Evolutionary conservation across 306 rosid genomes (phyloP), one percentile per base, ranked within the genome.

Genomic region (Sophora flavescens): DNA sequence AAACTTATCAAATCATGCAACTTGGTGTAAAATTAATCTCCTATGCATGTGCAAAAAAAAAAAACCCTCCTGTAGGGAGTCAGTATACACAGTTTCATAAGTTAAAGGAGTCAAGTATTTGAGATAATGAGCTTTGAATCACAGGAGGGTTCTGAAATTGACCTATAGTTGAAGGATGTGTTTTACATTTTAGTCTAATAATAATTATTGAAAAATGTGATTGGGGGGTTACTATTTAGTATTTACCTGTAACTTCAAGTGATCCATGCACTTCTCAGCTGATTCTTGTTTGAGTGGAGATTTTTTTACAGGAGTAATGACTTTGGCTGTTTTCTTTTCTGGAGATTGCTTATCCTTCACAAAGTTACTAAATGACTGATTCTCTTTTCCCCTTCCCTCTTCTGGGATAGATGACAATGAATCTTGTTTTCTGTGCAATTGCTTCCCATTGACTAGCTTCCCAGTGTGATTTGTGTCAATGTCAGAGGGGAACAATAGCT

Each of bases 371-470:
- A 80, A 83, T 18, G 75, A 81, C 51, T 69, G 22, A 65, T 91
- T 90, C 88, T 95, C 98, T 70, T 95, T 95, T 17, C 97, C 96
- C 56, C 74, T 76, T 44, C 84, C 85, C 71, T 90, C 96, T 88
- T 90, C 97, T n/a, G 86, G 85, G 16, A 84, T 67, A 51, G 91
- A 84, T 8, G 88, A 77, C 63, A 74, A 73, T 39, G 88, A 78
- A 65, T 85, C 91, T 50, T 86, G 79, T 82, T 75, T 95, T 82
- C 82, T 83, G 28, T 80, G 69, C 51, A 78, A 63, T 58, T 89
- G 94, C 80, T 85, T 94, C 74, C 86, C 90, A 50, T 77, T 75
- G 52, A 57, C 74, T 47, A 69, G 81, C 77, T 77, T 85, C 68
- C 86, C 80, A 12, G 80, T 56, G 72, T 83, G 86, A 69, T 80